A percentile compares a stretch with the other conserved stretches of the same genome.
These are phyloP conservation scores for Populus trichocarpa DNA, from an alignment of 441 rosid genomes.

Conservation along the genomic window DNA sequence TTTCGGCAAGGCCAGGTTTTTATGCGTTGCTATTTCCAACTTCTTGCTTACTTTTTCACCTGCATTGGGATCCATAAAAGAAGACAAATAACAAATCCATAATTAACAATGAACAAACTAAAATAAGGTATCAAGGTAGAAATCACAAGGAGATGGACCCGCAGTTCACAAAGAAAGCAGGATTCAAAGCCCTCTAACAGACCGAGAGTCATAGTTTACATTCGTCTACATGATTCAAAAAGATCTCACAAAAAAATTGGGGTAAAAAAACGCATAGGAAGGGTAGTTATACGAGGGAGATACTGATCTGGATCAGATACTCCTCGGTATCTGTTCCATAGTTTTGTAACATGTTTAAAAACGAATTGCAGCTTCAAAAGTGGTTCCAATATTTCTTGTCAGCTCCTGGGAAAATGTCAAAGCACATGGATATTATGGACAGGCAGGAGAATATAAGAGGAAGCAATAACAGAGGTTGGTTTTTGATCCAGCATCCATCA, in stretches of 20 bases:
- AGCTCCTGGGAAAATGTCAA: neutral
- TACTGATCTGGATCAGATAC: no score
- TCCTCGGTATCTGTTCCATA: neutral
- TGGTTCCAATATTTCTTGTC: neutral
- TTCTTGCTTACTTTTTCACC: slow-evolving; percentile 43
- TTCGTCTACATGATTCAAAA: no score
- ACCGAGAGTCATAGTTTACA: neutral
- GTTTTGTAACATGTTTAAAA: neutral
- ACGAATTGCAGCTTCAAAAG: neutral
- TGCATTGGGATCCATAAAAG: slow-evolving; percentile 15
- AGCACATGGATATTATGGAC: neutral
- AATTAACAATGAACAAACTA: no score
- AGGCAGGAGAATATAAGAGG: neutral
- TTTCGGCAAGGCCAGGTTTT: slow-evolving; percentile 29
- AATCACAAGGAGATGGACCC: no score
- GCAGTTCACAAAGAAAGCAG: no score
- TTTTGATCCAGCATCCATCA: neutral
- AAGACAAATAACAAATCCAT: no score
- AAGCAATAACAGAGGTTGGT: neutral
- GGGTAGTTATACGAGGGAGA: neutral
- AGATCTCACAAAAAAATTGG: no score
- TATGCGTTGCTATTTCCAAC: slow-evolving; percentile 27
- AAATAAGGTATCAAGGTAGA: no score
- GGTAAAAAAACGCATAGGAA: no score
- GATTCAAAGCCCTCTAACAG: no score